A percentile compares a stretch with the other conserved stretches of the same genome.
These are phyloP conservation scores for Phaeotremella skinneri DNA, from an alignment of 768 basidiomycete species.

Conservation along the genomic window DNA sequence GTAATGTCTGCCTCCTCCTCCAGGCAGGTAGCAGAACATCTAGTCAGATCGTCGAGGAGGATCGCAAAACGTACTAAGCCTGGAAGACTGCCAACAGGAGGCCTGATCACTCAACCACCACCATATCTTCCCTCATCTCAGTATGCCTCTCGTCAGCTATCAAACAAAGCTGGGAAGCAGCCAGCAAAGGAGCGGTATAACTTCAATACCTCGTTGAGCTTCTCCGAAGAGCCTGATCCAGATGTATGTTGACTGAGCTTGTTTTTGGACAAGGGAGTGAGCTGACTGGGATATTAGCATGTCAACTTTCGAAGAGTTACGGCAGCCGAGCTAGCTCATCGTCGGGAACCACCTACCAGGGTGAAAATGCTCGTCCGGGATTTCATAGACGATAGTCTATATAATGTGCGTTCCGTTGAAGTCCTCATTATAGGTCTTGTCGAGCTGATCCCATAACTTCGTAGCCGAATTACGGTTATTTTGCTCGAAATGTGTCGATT, in stretches of 20 bases:
- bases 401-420: conserved; percentile 61
- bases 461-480: conserved; percentile 88
- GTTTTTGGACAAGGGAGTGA: background rate
- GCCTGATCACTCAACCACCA: too few relatives aligned
- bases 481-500: conserved; percentile 87
- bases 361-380: conserved; percentile 95
- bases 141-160: background rate
- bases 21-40: background rate
- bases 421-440: background rate
- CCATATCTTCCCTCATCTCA: background rate
- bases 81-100: too few relatives aligned
- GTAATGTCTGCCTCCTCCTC: conserved; percentile 3
- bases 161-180: background rate
- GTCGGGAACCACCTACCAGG: conserved; percentile 62
- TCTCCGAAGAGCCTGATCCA: conserved; percentile 45
- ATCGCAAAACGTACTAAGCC: background rate
- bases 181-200: conserved; percentile 39
- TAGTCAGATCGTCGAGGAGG: background rate
- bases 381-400: conserved; percentile 93
- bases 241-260: conserved; percentile 35
- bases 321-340: conserved; percentile 36
- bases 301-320: conserved; percentile 45
- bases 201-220: conserved; percentile 47
- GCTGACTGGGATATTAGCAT: conserved; percentile 25
- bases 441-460: background rate